phyloP scores from a whole-genome alignment of 2,329 filamentous ascomycete species.

The Neofusicoccum cordaticola region DNA sequence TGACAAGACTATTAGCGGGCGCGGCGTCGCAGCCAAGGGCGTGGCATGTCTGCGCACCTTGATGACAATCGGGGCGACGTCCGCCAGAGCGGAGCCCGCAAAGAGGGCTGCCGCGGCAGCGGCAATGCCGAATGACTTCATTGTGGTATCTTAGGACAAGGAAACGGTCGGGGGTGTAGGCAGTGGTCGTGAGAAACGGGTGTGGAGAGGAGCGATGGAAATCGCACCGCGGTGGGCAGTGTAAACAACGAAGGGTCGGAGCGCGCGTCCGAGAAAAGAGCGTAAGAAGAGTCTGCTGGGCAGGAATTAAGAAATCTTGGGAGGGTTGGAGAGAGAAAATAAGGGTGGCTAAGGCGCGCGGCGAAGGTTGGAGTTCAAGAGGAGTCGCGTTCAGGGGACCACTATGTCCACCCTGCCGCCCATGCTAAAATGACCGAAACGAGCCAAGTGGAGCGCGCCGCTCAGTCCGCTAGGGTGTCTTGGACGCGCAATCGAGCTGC shows the following conservation, averaged over 20 bases:
- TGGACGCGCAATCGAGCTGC: slow-evolving; percentile 18
- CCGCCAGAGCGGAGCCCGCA: slow-evolving; percentile 49
- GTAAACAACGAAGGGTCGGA: slow-evolving; percentile 10
- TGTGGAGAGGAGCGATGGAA: slow-evolving; percentile 16
- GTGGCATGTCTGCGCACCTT: slow-evolving; percentile 53
- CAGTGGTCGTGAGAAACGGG: not conserved
- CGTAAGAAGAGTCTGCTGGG: slow-evolving; percentile 15
- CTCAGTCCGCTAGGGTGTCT: slow-evolving; percentile 8
- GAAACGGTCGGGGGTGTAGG: not conserved
- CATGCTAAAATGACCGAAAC: slow-evolving; percentile 17
- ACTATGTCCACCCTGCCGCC: slow-evolving; percentile 10
- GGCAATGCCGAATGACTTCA: slow-evolving; percentile 53
- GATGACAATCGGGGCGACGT: slow-evolving; percentile 63
- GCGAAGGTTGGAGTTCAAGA: slow-evolving; percentile 10
- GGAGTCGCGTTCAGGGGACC: slow-evolving; percentile 17
- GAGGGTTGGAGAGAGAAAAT: slow-evolving; percentile 13
- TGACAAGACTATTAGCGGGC: slow-evolving; percentile 20
- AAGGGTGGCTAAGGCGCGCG: slow-evolving; percentile 10
- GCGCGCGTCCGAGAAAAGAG: slow-evolving; percentile 18
- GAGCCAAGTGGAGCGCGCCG: slow-evolving; percentile 17
- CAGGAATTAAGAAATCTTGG: slow-evolving; percentile 16
- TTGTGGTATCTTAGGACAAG: slow-evolving; percentile 35
- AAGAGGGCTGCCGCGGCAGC: slow-evolving; percentile 54
- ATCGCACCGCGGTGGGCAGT: not conserved
- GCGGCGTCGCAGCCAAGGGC: slow-evolving; percentile 5